These are phyloP conservation scores for Nitzschia sp. DNA, from an alignment of 108 stramenopile genomes.

Conservation along the genomic window DNA sequence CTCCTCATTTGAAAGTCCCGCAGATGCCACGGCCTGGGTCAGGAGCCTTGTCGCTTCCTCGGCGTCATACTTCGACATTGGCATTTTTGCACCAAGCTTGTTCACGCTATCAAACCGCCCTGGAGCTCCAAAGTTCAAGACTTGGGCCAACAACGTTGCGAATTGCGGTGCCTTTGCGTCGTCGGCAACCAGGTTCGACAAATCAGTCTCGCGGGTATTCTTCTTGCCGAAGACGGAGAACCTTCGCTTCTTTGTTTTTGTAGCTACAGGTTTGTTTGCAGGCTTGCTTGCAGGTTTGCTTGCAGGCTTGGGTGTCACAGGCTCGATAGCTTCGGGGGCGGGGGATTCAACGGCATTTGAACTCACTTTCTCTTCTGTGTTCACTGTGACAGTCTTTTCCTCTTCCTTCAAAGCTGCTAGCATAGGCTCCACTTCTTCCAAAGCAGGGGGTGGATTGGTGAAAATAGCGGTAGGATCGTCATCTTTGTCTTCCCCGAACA, in stretches of 20 bases:
- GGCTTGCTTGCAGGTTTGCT: slow-evolving; percentile 36
- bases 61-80: slow-evolving; percentile 62
- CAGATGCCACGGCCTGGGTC: slow-evolving; percentile 34
- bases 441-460: neutral
- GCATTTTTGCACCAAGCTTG: slow-evolving; percentile 54
- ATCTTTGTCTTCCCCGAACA: slow-evolving; percentile 57
- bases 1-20: slow-evolving; percentile 59
- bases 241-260: slow-evolving; percentile 35
- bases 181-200: slow-evolving; percentile 48
- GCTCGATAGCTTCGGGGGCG: too few species aligned
- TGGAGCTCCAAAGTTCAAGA: slow-evolving; percentile 84
- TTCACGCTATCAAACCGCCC: slow-evolving; percentile 75
- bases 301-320: slow-evolving; percentile 16
- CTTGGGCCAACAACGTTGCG: slow-evolving; percentile 65
- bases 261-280: slow-evolving; percentile 40
- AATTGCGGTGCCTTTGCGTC: slow-evolving; percentile 70
- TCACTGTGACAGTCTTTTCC: neutral
- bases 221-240: slow-evolving; percentile 64
- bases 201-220: slow-evolving; percentile 62
- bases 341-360: too few species aligned
- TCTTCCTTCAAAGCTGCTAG: too few species aligned
- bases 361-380: slow-evolving; percentile 11
- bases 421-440: neutral
- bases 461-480: slow-evolving; percentile 5
- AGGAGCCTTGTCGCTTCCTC: slow-evolving; percentile 63